Percentiles rank a stretch among this genome's conserved stretches.
Conservation (phyloP, 176 grass and related monocot genomes). For the Cenchrus fungigraminus region DNA sequence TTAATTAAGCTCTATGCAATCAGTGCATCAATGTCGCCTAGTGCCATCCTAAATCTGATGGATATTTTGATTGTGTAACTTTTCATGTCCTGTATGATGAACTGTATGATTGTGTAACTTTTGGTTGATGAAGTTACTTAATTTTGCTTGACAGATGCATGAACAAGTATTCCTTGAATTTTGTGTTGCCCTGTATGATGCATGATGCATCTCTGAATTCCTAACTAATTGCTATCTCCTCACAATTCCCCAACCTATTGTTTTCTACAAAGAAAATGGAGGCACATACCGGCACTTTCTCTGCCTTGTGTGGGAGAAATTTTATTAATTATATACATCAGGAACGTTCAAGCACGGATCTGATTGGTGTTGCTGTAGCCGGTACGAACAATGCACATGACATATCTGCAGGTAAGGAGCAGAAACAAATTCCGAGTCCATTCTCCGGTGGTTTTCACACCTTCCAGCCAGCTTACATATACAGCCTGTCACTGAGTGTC, state of each 20-base stretch:
- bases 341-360: constrained; percentile 46
- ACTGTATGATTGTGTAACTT: background rate
- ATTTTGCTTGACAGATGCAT: background rate
- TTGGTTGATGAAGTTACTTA: background rate
- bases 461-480: constrained; percentile 12
- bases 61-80: too few species aligned
- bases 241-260: background rate
- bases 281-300: background rate
- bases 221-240: background rate
- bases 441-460: constrained; percentile 24
- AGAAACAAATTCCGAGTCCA: constrained; percentile 27
- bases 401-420: constrained; percentile 37
- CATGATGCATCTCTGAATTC: constrained; percentile 3
- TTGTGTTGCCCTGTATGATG: constrained; percentile 8
- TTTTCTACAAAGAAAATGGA: constrained; percentile 30
- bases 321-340: constrained; percentile 21
- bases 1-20: constrained; percentile 22
- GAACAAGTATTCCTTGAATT: constrained; percentile 11
- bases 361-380: constrained; percentile 41
- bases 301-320: constrained; percentile 28
- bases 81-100: too few species aligned
- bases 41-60: background rate
- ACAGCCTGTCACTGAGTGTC: constrained; percentile 33
- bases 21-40: constrained; percentile 5
- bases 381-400: constrained; percentile 49